phyloP scores from a whole-genome alignment of 2,329 filamentous ascomycete genomes.

The Aspergillus latus region DNA sequence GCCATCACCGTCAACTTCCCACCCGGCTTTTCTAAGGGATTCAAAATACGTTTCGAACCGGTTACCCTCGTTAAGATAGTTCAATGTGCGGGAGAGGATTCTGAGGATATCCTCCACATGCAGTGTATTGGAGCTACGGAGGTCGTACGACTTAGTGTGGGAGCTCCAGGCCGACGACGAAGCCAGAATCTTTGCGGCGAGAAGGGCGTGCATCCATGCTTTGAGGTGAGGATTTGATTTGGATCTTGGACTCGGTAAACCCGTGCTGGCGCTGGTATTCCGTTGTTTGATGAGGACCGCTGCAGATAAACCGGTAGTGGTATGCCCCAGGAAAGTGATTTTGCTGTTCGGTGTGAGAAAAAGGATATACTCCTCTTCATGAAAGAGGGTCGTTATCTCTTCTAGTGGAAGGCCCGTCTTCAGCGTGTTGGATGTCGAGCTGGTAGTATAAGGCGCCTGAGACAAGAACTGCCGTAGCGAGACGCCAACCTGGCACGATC shows the following conservation, averaged over 20 bases:
- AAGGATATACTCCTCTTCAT: constrained; percentile 60
- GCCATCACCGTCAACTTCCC: constrained; percentile 59
- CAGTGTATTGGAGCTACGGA: neutral
- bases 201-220: constrained; percentile 63
- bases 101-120: neutral
- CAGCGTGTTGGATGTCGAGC: constrained; percentile 19
- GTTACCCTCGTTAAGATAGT: constrained; percentile 38
- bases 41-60: constrained; percentile 48
- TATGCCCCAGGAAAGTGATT: no score
- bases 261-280: constrained; percentile 25
- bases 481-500: constrained; percentile 57
- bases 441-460: constrained; percentile 13
- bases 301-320: constrained; percentile 34
- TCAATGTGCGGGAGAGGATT: constrained; percentile 45
- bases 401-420: constrained; percentile 45
- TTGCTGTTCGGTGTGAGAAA: constrained; percentile 47
- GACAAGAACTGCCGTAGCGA: constrained; percentile 39
- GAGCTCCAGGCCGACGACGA: neutral
- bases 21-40: constrained; percentile 54
- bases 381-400: constrained; percentile 53
- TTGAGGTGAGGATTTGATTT: constrained; percentile 54
- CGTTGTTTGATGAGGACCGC: constrained; percentile 65
- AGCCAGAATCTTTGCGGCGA: constrained; percentile 41
- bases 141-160: neutral
- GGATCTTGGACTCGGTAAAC: neutral